Percentiles rank a stretch among this genome's conserved stretches.
phyloP scores from a whole-genome alignment of 1,284 basidiomycete genomes.

The Puccinia novopanici region DNA sequence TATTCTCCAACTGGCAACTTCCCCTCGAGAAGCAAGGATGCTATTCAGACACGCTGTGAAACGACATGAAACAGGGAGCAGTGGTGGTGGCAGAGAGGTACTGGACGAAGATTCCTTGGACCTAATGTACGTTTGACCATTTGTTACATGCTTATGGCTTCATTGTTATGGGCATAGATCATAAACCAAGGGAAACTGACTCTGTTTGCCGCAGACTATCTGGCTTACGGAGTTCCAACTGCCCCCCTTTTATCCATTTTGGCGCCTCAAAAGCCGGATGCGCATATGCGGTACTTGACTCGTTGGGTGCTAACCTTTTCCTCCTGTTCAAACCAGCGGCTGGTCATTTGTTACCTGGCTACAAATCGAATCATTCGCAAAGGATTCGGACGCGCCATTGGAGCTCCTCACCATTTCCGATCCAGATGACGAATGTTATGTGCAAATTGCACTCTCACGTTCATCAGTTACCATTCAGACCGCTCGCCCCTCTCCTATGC shows the following conservation, averaged over 20 bases:
- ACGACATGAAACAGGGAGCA: conserved; percentile 6
- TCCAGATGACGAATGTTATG: conserved; percentile 38
- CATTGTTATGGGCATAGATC: background rate
- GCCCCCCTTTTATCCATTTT: conserved; percentile 49
- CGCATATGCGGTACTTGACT: conserved; percentile 40
- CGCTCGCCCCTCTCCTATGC: background rate
- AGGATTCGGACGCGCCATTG: conserved; percentile 13
- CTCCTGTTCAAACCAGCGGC: conserved; percentile 31
- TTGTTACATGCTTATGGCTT: background rate
- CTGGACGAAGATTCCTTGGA: conserved; percentile 45
- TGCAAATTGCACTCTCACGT: conserved; percentile 41
- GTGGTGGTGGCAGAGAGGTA: conserved; percentile 1
- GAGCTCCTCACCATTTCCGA: conserved; percentile 45
- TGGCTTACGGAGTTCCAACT: conserved; percentile 44
- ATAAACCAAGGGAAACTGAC: background rate
- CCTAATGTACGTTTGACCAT: conserved; percentile 23
- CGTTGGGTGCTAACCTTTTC: conserved; percentile 41
- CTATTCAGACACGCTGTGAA: conserved; percentile 35
- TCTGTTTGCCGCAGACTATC: conserved; percentile 31
- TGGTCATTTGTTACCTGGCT: conserved; percentile 46
- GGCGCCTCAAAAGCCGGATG: conserved; percentile 26
- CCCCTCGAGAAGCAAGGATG: conserved; percentile 43
- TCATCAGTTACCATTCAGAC: conserved; percentile 37
- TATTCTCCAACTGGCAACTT: conserved; percentile 39
- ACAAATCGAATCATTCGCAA: conserved; percentile 48